These are phyloP conservation scores for Drechmeria coniospora DNA, from an alignment of 2,329 filamentous ascomycete genomes.

Conservation along the genomic window DNA sequence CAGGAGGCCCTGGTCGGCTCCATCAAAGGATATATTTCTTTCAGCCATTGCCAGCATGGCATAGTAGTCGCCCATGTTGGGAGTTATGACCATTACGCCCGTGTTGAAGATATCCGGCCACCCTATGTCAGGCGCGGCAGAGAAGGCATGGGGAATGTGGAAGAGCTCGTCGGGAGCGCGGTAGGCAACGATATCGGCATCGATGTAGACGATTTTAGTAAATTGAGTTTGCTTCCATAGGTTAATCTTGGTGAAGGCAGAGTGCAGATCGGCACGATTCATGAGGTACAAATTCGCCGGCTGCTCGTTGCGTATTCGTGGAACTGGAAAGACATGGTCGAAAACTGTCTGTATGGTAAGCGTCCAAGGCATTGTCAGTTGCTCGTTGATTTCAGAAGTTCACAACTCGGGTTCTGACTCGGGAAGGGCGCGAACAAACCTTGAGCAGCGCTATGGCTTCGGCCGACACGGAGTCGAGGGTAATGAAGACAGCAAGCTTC, in stretches of 20 bases:
- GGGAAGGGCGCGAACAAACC: slow-evolving; percentile 28
- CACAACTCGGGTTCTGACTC: not conserved
- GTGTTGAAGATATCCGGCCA: slow-evolving; percentile 98
- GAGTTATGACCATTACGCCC: slow-evolving; percentile 85
- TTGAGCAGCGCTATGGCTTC: slow-evolving; percentile 66
- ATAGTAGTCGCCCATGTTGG: slow-evolving; percentile 77
- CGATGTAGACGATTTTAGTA: slow-evolving; percentile 83
- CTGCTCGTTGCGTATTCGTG: slow-evolving; percentile 59
- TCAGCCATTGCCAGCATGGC: slow-evolving; percentile 72
- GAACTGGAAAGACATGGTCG: slow-evolving; percentile 76
- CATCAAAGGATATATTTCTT: slow-evolving; percentile 84
- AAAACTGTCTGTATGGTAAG: slow-evolving; percentile 49
- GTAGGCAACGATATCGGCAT: slow-evolving; percentile 84
- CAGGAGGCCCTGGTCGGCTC: slow-evolving; percentile 85
- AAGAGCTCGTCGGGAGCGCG: slow-evolving; percentile 90
- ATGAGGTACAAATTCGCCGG: slow-evolving; percentile 81
- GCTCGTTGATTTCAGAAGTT: not conserved
- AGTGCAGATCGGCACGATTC: slow-evolving; percentile 78
- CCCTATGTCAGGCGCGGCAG: slow-evolving; percentile 80
- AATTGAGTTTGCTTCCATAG: slow-evolving; percentile 88
- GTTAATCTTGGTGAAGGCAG: slow-evolving; percentile 91
- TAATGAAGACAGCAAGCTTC: slow-evolving; percentile 74
- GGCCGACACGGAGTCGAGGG: slow-evolving; percentile 59
- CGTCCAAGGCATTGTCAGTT: not conserved
- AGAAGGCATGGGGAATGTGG: slow-evolving; percentile 41